Evolutionary conservation across 768 basidiomycete genomes (phyloP).

Genomic region (Crucibulum laeve): DNA sequence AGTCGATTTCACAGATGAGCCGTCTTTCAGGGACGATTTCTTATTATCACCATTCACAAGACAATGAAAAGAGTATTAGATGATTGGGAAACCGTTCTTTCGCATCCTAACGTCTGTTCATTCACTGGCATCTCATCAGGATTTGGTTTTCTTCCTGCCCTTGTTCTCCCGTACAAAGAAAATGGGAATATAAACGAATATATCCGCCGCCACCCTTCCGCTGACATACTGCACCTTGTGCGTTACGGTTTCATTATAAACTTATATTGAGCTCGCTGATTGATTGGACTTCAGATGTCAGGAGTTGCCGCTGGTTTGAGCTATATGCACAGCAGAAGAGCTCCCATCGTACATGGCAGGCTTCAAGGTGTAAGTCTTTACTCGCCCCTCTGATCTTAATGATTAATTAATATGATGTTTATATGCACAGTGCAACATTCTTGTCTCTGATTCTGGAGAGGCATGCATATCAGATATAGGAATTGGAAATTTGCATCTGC

Average conservation of each 20-base stretch:
- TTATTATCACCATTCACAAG: too few relatives aligned
- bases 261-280: too few relatives aligned
- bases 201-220: constrained; percentile 4
- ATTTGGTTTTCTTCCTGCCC: constrained; percentile 7
- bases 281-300: constrained; percentile 14
- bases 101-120: constrained; percentile 12
- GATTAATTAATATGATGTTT: background rate
- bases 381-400: background rate
- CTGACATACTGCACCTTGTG: constrained; percentile 8
- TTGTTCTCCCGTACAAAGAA: background rate
- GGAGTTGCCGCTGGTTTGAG: constrained; percentile 17
- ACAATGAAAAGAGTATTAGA: constrained; percentile 9
- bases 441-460: constrained; percentile 12
- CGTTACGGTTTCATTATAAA: background rate
- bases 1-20: too few relatives aligned
- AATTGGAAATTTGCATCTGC: constrained; percentile 7
- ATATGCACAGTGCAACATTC: constrained; percentile 16
- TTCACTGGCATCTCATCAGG: constrained; percentile 11
- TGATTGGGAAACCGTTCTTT: constrained; percentile 11
- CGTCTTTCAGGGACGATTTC: too few relatives aligned
- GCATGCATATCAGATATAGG: constrained; percentile 19
- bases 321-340: constrained; percentile 17
- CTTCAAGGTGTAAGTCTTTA: constrained; percentile 19
- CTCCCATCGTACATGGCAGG: constrained; percentile 21
- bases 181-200: constrained; percentile 12